Evolutionary conservation across 345 rosid genomes (phyloP).

Genomic region (Zanthoxylum bungeanum): DNA sequence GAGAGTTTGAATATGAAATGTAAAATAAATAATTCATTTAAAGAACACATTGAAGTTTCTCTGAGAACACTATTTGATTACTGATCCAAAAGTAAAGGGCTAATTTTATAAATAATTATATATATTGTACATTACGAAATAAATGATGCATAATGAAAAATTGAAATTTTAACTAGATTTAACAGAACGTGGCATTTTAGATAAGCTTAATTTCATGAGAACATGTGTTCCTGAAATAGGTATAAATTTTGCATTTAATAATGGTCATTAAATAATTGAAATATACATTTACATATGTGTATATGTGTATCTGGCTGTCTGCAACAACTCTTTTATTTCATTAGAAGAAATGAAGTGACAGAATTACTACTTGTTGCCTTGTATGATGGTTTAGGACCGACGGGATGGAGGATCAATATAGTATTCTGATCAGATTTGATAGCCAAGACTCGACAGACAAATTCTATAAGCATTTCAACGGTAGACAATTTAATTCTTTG

Average conservation of each 20-base stretch:
- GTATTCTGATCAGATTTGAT: slow-evolving; percentile 76
- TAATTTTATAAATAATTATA: too few relatives aligned
- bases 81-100: neutral
- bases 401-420: slow-evolving; percentile 69
- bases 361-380: slow-evolving; percentile 9
- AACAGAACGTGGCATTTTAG: neutral
- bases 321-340: neutral
- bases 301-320: neutral
- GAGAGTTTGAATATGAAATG: neutral
- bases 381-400: slow-evolving; percentile 56
- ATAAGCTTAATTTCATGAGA: neutral
- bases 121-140: neutral
- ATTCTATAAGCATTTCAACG: slow-evolving; percentile 72
- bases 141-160: neutral
- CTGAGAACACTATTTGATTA: neutral
- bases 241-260: too few relatives aligned
- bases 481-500: slow-evolving; percentile 75
- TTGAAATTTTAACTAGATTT: neutral
- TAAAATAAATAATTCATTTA: neutral
- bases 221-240: too few relatives aligned
- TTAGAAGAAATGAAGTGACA: neutral
- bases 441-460: slow-evolving; percentile 72
- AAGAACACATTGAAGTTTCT: neutral
- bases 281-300: too few relatives aligned
- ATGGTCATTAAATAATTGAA: too few relatives aligned